These are phyloP conservation scores for Chrysophaeum taylorii DNA, from an alignment of 352 stramenopile species.

Conservation along the genomic window DNA sequence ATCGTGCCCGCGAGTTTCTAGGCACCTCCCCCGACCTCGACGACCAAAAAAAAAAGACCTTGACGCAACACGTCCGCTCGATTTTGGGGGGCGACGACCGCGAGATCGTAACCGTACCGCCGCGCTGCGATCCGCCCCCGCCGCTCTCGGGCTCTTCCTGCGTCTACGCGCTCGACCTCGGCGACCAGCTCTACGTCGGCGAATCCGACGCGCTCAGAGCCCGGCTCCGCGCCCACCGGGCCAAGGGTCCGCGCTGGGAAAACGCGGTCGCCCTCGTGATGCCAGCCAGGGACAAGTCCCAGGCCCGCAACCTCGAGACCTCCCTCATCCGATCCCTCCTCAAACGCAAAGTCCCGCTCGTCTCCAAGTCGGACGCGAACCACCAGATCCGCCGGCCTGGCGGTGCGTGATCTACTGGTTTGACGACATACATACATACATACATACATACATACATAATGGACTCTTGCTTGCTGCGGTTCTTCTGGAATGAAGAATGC, in stretches of 20 bases:
- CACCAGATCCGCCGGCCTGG: too few relatives aligned
- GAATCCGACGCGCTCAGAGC: background rate
- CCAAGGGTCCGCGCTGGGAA: background rate
- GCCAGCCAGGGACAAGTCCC: background rate
- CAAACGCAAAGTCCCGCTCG: too few relatives aligned
- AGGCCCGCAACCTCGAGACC: background rate
- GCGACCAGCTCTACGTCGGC: slow-evolving; percentile 2
- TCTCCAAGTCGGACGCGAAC: too few relatives aligned
- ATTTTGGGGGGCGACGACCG: slow-evolving; percentile 6
- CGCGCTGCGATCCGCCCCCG: slow-evolving; percentile 31
- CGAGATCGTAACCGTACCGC: slow-evolving; percentile 19
- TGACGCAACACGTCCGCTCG: background rate
- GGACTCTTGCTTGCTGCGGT: too few relatives aligned
- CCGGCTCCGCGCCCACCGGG: background rate
- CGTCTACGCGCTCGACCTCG: slow-evolving; percentile 50
- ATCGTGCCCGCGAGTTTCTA: slow-evolving; percentile 39
- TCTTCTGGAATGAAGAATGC: too few relatives aligned
- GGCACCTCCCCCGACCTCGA: slow-evolving; percentile 13
- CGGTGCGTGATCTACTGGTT: too few relatives aligned
- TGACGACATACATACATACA: too few relatives aligned
- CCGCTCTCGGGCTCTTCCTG: slow-evolving; percentile 41
- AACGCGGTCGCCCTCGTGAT: background rate
- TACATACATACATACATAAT: too few relatives aligned
- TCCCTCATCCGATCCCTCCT: too few relatives aligned
- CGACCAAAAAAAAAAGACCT: slow-evolving; percentile 23